phyloP scores from a whole-genome alignment of 2,329 filamentous ascomycete species.

The Corinectria fuckeliana region DNA sequence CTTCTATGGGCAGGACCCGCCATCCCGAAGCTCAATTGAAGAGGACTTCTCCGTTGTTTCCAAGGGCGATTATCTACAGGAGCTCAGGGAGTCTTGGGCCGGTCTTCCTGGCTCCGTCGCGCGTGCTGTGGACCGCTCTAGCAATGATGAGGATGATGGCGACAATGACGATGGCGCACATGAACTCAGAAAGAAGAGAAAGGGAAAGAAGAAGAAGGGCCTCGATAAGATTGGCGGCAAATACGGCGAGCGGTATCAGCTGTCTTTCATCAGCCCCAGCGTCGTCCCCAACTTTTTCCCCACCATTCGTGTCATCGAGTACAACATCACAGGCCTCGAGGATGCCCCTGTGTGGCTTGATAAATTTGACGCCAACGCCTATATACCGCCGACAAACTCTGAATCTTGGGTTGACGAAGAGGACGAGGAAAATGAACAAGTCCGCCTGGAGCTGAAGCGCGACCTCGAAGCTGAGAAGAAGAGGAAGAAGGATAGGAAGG shows the following conservation, averaged over 20 bases:
- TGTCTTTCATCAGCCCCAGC: constrained; percentile 83
- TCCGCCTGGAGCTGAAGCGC: constrained; percentile 37
- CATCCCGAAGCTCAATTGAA: constrained; percentile 43
- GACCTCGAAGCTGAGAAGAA: constrained; percentile 38
- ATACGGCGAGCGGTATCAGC: constrained; percentile 84
- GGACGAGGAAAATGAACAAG: constrained; percentile 38
- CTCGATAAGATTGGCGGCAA: constrained; percentile 72
- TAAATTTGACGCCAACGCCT: constrained; percentile 25
- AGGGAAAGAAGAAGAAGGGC: constrained; percentile 51
- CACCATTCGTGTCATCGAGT: constrained; percentile 87
- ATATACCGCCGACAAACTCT: constrained; percentile 10
- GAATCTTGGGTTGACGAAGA: constrained; percentile 37
- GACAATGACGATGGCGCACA: constrained; percentile 30
- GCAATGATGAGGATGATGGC: constrained; percentile 18
- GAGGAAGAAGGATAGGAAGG: constrained; percentile 49
- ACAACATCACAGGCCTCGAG: constrained; percentile 85
- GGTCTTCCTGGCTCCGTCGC: constrained; percentile 66
- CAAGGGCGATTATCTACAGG: constrained; percentile 74
- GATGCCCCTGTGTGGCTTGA: constrained; percentile 56
- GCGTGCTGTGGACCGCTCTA: constrained; percentile 24
- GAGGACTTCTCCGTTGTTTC: constrained; percentile 68
- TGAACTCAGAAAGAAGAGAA: constrained; percentile 36
- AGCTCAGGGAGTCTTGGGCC: constrained; percentile 80
- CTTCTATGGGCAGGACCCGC: constrained; percentile 36
- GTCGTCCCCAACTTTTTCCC: constrained; percentile 94